Percentiles rank a stretch among this genome's conserved stretches.
Evolutionary conservation across 1,284 basidiomycete species (phyloP).

Genomic region (Coniophora puteana): DNA sequence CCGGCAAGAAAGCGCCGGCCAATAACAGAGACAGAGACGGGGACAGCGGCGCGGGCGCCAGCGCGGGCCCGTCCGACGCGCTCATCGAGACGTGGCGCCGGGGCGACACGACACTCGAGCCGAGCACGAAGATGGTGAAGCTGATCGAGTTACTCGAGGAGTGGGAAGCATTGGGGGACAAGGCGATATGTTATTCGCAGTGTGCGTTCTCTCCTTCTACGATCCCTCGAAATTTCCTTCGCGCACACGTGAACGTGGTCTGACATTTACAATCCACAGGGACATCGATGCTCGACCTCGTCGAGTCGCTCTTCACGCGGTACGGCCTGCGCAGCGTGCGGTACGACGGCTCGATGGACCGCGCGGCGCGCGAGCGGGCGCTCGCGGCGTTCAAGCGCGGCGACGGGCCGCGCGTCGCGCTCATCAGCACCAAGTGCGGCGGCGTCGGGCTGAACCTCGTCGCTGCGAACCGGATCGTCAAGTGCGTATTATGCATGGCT

Average conservation of each 20-base stretch:
- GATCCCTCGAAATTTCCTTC: no score
- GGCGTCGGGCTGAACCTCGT: constrained; percentile 67
- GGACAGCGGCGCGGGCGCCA: no score
- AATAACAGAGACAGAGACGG: constrained; percentile 16
- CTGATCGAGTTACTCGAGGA: constrained; percentile 50
- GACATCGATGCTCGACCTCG: constrained; percentile 68
- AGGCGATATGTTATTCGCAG: constrained; percentile 68
- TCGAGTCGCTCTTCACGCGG: constrained; percentile 53
- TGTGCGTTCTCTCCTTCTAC: no score
- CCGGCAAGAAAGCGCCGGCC: constrained; percentile 20
- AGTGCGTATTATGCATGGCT: constrained; percentile 34
- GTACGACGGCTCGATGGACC: constrained; percentile 65
- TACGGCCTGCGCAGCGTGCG: constrained; percentile 56
- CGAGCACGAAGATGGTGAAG: constrained; percentile 66
- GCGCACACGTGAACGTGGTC: not conserved
- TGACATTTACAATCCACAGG: constrained; percentile 33
- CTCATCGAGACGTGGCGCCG: constrained; percentile 48
- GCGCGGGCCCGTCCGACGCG: constrained; percentile 34
- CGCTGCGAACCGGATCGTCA: constrained; percentile 63
- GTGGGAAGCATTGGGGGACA: constrained; percentile 61
- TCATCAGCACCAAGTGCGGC: constrained; percentile 66
- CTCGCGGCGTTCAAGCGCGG: constrained; percentile 47
- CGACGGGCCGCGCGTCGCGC: constrained; percentile 55
- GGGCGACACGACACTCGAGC: constrained; percentile 55
- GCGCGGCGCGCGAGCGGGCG: constrained; percentile 43